phyloP scores from a whole-genome alignment of 2,329 filamentous ascomycete genomes.

The Harringtonia lauricola region DNA sequence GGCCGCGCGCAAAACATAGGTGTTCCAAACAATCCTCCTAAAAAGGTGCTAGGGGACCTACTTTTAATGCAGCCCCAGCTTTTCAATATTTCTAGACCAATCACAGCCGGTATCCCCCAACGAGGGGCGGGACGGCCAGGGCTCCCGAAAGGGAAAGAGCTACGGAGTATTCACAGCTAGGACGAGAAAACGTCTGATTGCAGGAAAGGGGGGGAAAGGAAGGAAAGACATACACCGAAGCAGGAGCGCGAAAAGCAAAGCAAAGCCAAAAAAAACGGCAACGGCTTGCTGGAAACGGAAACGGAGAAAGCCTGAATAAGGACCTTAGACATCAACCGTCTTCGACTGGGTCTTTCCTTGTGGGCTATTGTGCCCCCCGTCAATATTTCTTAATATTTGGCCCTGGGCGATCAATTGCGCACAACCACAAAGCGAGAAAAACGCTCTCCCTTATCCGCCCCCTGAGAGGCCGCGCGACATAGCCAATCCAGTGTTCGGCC shows the following conservation, averaged over 20 bases:
- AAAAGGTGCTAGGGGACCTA: too few species aligned
- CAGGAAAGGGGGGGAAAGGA: not conserved
- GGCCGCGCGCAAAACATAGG: too few species aligned
- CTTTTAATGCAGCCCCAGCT: not conserved
- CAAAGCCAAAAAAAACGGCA: not conserved
- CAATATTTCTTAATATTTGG: not conserved
- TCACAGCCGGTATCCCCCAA: constrained; percentile 11
- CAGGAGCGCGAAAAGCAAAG: not conserved
- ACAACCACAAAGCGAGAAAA: not conserved
- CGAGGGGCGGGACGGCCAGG: constrained; percentile 8
- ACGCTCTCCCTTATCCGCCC: too few species aligned
- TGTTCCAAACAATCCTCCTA: too few species aligned
- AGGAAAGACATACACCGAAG: not conserved
- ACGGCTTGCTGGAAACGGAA: too few species aligned
- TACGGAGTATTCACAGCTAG: not conserved
- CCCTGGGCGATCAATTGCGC: not conserved
- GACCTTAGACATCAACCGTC: too few species aligned
- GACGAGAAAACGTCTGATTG: not conserved
- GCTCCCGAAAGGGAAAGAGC: constrained; percentile 3
- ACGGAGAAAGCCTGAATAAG: too few species aligned
- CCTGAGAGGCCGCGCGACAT: too few species aligned
- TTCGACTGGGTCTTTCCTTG: too few species aligned
- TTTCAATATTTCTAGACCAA: constrained; percentile 3
- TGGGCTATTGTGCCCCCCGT: not conserved
- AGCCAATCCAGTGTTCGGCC: too few species aligned